Evolutionary conservation across 352 stramenopile species (phyloP).

Genomic region (Globisporangium solare): DNA sequence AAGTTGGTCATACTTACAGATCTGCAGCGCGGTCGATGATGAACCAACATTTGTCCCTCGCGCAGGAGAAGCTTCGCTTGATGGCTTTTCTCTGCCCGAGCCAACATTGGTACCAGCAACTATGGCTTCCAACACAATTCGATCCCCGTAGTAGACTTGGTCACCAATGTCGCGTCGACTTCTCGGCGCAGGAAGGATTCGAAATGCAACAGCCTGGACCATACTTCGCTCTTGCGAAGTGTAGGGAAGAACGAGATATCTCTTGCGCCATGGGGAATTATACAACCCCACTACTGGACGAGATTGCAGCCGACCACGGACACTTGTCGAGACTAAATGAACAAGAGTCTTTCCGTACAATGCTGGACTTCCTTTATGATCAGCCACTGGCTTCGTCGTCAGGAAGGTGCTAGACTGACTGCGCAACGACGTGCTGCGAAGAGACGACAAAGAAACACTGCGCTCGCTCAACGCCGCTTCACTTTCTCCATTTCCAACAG

Average conservation of each 20-base stretch:
- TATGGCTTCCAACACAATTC: constrained; percentile 64
- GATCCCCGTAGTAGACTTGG: constrained; percentile 74
- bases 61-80: constrained; percentile 10
- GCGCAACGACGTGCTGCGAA: constrained; percentile 10
- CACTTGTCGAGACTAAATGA: constrained; percentile 71
- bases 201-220: constrained; percentile 71
- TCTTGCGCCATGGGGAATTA: constrained; percentile 74
- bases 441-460: constrained; percentile 20
- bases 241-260: constrained; percentile 78
- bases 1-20: constrained; percentile 80
- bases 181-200: constrained; percentile 53
- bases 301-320: constrained; percentile 68
- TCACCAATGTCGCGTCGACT: constrained; percentile 58
- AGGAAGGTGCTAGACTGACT: constrained; percentile 6
- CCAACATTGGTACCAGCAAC: constrained; percentile 3
- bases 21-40: constrained; percentile 13
- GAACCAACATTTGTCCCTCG: constrained; percentile 12
- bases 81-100: not conserved
- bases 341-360: constrained; percentile 66
- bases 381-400: constrained; percentile 18
- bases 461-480: constrained; percentile 23
- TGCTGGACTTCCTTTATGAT: constrained; percentile 29
- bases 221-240: constrained; percentile 61
- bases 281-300: constrained; percentile 73
- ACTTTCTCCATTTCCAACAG: constrained; percentile 28